Percentiles rank a stretch among this genome's conserved stretches.
These are phyloP conservation scores for Conoideocrella luteorostrata DNA, from an alignment of 2,329 filamentous ascomycete genomes.

Conservation along the genomic window DNA sequence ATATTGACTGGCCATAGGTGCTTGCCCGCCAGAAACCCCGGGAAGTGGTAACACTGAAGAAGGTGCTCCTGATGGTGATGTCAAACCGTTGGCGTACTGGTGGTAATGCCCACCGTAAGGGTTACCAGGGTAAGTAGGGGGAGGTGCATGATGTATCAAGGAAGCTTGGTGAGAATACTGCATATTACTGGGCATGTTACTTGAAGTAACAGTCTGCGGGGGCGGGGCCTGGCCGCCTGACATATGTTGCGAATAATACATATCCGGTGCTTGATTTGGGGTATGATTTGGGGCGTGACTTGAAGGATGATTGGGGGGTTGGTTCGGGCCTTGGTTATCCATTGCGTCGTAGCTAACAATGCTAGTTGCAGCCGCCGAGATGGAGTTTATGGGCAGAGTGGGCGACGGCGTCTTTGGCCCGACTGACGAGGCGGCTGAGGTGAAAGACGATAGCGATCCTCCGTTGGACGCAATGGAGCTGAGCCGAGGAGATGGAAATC, in stretches of 20 bases:
- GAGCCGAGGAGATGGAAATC: too few relatives aligned
- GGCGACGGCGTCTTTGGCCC: too few relatives aligned
- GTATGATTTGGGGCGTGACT: neutral
- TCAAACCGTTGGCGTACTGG: slow-evolving; percentile 69
- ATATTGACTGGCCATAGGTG: slow-evolving; percentile 50
- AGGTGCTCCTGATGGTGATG: slow-evolving; percentile 61
- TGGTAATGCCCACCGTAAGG: slow-evolving; percentile 65
- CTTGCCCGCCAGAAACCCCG: slow-evolving; percentile 41
- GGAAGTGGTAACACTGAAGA: slow-evolving; percentile 67
- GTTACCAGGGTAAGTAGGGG: slow-evolving; percentile 59
- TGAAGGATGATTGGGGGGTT: neutral
- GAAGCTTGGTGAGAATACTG: slow-evolving; percentile 78
- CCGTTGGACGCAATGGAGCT: too few relatives aligned
- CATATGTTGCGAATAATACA: slow-evolving; percentile 81
- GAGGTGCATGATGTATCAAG: slow-evolving; percentile 64
- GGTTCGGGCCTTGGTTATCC: slow-evolving; percentile 29
- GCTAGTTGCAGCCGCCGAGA: slow-evolving; percentile 23
- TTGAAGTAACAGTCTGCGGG: slow-evolving; percentile 70
- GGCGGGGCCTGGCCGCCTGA: slow-evolving; percentile 68
- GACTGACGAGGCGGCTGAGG: too few relatives aligned
- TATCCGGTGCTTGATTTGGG: slow-evolving; percentile 68
- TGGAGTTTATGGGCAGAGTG: too few relatives aligned
- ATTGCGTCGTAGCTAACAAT: slow-evolving; percentile 48
- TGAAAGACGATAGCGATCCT: too few relatives aligned
- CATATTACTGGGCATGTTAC: slow-evolving; percentile 57